A percentile compares a stretch with the other conserved stretches of the same genome.
phyloP scores from a whole-genome alignment of 257 asterid genomes.

The Ocimum tenuiflorum region DNA sequence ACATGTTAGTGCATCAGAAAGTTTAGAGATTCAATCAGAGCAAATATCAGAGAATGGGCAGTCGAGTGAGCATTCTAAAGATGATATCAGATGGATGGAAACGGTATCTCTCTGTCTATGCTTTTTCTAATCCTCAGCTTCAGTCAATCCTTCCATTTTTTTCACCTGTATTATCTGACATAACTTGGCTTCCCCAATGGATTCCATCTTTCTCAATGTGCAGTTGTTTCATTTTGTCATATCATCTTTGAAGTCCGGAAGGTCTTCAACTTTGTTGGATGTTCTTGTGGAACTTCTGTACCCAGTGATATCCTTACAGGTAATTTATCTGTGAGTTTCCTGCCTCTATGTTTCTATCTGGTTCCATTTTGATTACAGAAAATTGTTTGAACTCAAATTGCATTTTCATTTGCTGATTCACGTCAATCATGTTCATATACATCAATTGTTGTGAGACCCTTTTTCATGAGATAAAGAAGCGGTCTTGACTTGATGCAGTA shows the following conservation, averaged over 20 bases:
- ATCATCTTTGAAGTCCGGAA: conserved; percentile 91
- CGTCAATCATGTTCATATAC: conserved; percentile 2
- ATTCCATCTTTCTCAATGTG: conserved; percentile 25
- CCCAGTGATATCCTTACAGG: conserved; percentile 91
- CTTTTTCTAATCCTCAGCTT: conserved; percentile 6
- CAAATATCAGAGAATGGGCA: conserved; percentile 38
- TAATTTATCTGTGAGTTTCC: conserved; percentile 23
- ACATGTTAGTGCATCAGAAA: conserved; percentile 51
- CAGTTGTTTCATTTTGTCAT: conserved; percentile 91
- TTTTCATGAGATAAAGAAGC: background rate
- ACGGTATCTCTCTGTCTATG: conserved; percentile 55
- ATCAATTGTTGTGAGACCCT: background rate
- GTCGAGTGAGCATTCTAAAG: conserved; percentile 54
- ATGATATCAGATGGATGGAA: conserved; percentile 97
- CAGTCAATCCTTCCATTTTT: conserved; percentile 15
- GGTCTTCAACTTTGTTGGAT: conserved; percentile 83
- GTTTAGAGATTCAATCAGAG: conserved; percentile 36
- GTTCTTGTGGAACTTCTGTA: conserved; percentile 81
- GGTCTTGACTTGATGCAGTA: background rate
- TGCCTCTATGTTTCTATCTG: background rate
- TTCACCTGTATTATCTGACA: conserved; percentile 19
- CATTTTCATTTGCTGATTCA: conserved; percentile 10
- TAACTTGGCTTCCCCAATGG: conserved; percentile 5
- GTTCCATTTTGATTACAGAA: conserved; percentile 4
- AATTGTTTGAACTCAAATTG: conserved; percentile 5